Conservation (phyloP, 169 alveolate genomes). For the Cardiosporidium cionae region DNA sequence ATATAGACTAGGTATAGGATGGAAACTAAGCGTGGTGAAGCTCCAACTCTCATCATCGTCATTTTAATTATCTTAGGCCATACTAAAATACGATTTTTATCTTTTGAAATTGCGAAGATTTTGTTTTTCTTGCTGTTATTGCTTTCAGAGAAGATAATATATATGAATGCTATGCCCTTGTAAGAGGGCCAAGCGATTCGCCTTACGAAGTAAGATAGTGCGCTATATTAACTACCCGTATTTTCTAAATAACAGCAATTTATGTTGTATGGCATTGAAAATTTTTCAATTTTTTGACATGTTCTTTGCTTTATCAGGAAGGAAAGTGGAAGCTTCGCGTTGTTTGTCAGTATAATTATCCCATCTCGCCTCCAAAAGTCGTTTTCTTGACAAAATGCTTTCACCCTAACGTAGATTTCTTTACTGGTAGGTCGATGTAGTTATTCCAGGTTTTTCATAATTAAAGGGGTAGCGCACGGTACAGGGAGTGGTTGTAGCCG, state of each 20-base stretch:
- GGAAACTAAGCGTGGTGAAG: too few species aligned
- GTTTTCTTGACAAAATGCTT: conserved; percentile 82
- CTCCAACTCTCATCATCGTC: too few species aligned
- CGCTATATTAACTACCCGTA: not conserved
- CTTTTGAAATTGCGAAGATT: not conserved
- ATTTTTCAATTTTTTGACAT: not conserved
- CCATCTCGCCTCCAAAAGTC: conserved; percentile 87
- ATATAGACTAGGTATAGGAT: too few species aligned
- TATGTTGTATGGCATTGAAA: not conserved
- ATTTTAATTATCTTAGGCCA: not conserved
- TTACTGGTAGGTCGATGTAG: conserved; percentile 75
- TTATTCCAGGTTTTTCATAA: too few species aligned
- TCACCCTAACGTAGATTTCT: conserved; percentile 92
- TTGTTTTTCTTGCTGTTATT: not conserved
- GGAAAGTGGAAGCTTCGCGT: conserved; percentile 79
- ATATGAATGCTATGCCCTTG: conserved; percentile 74
- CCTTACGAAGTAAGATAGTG: conserved; percentile 73
- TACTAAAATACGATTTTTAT: not conserved
- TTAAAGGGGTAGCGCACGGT: too few species aligned
- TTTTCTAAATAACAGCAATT: not conserved
- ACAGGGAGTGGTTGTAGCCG: too few species aligned
- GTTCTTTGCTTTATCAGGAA: conserved; percentile 30
- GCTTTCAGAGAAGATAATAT: conserved; percentile 54
- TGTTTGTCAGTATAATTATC: conserved; percentile 79
- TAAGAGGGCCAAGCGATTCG: conserved; percentile 81